Evolutionary conservation across 371 early-diverging fungal species (phyloP), one percentile per base, ranked within the genome.

Genomic region (Rhizopus delemar): DNA sequence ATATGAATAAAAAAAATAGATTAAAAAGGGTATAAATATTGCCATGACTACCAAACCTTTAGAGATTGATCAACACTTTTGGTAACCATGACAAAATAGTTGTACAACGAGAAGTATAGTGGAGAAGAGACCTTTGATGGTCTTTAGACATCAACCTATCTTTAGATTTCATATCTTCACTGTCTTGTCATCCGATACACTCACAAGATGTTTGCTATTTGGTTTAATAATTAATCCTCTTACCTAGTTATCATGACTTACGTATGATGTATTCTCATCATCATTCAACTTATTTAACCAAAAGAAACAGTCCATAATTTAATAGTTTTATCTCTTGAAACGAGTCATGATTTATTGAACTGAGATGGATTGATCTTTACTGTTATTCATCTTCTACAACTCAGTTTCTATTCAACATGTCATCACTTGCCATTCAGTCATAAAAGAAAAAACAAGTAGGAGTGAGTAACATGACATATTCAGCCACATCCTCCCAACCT

Each of bases 211-310:
- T 62, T 87, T 86, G 35, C 92, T 91, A 45, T 77, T 83, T 0
- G 94, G 89, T 52, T 91, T 90, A 69, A 92, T 81, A 12, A 82
- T 82, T 16, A 95, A 62, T 29, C 86, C 89, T 43, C 95, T 85
- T 16, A 95, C 86, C 96, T 96, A 95, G 70, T 93, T 95, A 59
- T 96, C 95, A 63, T 96, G 96, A 3, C 96, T 95, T 33, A 80
- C 72, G 89, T 90, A 71, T 9, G 8, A 39, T 12, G 12, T 63
- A 56, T 67, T 51, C 63, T 62, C 80, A 82, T 87, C 68, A 95
- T 69, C 1, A 89, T 90, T 54, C 82, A 78, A 34, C 93, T 68
- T 56, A 89, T 82, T 60, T 92, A 86, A 34, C 82, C 86, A 34
- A 90, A 76, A 4, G 71, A 59, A 5, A 22, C 46, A 59, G 92